Base-by-base conservation (phyloP, 306 rosid genomes). In the Acacia melanoxylon region DNA sequence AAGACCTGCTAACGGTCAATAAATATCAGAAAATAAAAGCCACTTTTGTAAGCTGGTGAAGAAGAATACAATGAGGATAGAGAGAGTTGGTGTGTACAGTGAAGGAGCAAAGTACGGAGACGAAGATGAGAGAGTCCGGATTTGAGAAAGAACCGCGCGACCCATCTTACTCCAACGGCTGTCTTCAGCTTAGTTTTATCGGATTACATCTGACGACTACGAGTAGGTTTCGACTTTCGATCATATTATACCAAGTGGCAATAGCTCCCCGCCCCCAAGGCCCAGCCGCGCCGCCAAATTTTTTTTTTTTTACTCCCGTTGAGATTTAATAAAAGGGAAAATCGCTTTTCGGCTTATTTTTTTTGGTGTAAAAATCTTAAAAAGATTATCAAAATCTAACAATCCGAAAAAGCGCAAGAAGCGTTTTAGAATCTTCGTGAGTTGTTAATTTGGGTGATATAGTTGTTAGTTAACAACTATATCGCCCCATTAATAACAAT, bases 141-240 rank as follows among this genome's bases (percentile, higher is more conserved):
- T 82, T 68, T 89, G 86, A 13, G 91, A 86, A 79, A 91, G 81
- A 75, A 82, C 79, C 3, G 89, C 67, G 68, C 88, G 83, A 78
- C 95, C 83, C 95, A 91, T 91, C 78, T 52, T 76, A 31, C 31
- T 29, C 72, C 76, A 46, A 72, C 59, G 59, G 58, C 76, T 27
- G 76, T 46, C 59, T 46, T 46, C 59, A 6, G 41, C 41, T 2
- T 24, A 3, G 41, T 24, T 46, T 72, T 46, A 72, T 72, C 59
- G 37, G 37, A 44, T 22, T 8, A 3, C 24, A 31, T 16, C 10
- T 16, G 8, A 20, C 11, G 24, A 20, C 72, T 17, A 9, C 29
- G 48, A 68, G 17, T 6, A 1, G 48, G 41, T 16, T 40, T 11
- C 31, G 2, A 51, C 31, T 41, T 68, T 68, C 10, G 17, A 12